phyloP scores from a whole-genome alignment of 108 stramenopile species.

The Bacterosira constricta region DNA sequence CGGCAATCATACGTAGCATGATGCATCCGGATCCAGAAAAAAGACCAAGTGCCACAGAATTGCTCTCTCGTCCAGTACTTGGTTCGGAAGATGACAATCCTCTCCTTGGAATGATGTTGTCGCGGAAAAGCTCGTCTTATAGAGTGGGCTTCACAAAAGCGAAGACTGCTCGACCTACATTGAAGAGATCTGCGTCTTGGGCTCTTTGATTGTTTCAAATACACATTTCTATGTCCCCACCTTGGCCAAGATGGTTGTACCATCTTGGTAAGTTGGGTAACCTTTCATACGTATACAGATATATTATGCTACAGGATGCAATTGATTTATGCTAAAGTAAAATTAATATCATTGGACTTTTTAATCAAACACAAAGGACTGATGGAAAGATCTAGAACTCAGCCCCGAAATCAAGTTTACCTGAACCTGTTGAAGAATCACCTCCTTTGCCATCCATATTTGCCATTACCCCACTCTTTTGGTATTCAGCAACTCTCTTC shows the following conservation, averaged over 20 bases:
- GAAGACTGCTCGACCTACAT: background rate
- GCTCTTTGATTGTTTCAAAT: background rate
- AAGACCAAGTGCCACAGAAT: constrained; percentile 52
- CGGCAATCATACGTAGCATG: constrained; percentile 46
- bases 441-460: constrained; percentile 51
- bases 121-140: background rate
- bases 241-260: background rate
- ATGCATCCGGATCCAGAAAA: constrained; percentile 56
- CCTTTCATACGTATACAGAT: no score
- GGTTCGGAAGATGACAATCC: background rate
- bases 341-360: background rate
- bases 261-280: background rate
- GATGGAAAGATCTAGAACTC: constrained; percentile 52
- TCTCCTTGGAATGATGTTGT: no score
- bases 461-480: constrained; percentile 95
- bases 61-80: constrained; percentile 39
- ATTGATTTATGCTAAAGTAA: background rate
- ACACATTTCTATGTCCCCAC: background rate
- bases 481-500: constrained; percentile 97
- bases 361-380: background rate
- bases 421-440: constrained; percentile 12
- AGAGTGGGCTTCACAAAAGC: background rate
- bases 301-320: no score
- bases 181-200: constrained; percentile 32
- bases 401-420: constrained; percentile 64